These are phyloP conservation scores for Jasminum sambac DNA, from an alignment of 257 asterid genomes.

Conservation along the genomic window DNA sequence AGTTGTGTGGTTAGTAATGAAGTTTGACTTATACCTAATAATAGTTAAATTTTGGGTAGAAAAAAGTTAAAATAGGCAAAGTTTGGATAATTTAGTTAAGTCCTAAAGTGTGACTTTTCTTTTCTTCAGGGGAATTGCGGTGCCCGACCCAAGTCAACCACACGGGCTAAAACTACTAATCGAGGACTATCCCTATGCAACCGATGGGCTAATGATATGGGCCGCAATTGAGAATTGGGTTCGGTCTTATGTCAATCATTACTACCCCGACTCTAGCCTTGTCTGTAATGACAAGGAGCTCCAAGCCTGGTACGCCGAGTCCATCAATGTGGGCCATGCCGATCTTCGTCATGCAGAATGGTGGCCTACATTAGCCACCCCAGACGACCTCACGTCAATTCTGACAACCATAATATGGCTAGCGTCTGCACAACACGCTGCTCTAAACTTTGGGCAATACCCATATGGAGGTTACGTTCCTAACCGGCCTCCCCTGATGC, in stretches of 20 bases:
- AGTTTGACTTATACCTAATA: too few species aligned
- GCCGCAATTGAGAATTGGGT: slow-evolving; percentile 70
- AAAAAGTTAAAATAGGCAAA: too few species aligned
- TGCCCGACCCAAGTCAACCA: slow-evolving; percentile 73
- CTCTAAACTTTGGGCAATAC: slow-evolving; percentile 91
- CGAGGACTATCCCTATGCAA: slow-evolving; percentile 88
- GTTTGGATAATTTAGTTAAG: background rate
- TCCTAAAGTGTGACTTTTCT: slow-evolving; percentile 18
- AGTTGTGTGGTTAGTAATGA: too few species aligned
- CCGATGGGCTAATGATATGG: slow-evolving; percentile 94
- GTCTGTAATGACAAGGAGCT: slow-evolving; percentile 80
- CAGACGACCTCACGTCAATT: slow-evolving; percentile 65
- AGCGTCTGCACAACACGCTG: slow-evolving; percentile 94
- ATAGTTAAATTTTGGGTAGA: too few species aligned
- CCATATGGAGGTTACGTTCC: slow-evolving; percentile 97
- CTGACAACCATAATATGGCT: slow-evolving; percentile 91
- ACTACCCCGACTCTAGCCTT: slow-evolving; percentile 58
- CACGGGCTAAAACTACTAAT: slow-evolving; percentile 63
- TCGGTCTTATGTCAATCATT: slow-evolving; percentile 52
- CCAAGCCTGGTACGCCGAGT: slow-evolving; percentile 96
- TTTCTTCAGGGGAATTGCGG: slow-evolving; percentile 82
- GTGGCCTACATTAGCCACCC: slow-evolving; percentile 88
- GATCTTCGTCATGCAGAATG: slow-evolving; percentile 70
- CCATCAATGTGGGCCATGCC: slow-evolving; percentile 83
- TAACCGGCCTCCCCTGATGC: slow-evolving; percentile 90